A percentile compares a stretch with the other conserved stretches of the same genome.
These are phyloP conservation scores for Fusarium pininemorale DNA, from an alignment of 2,329 filamentous ascomycete species.

Conservation along the genomic window DNA sequence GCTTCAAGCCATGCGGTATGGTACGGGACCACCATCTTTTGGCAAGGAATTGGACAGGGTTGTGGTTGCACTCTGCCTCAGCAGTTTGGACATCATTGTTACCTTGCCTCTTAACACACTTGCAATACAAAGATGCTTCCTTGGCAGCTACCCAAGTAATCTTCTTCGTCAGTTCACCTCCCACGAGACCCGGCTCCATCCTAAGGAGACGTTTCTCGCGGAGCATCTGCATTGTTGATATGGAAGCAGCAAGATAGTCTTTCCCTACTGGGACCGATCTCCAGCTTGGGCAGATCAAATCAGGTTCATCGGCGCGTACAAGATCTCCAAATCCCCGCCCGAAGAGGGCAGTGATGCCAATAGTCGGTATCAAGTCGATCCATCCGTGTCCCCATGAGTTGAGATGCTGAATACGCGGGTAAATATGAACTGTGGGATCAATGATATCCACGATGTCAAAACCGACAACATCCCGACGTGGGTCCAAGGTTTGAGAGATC, in stretches of 20 bases:
- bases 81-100: not conserved
- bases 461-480: constrained; percentile 2
- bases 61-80: not conserved
- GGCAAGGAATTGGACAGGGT: constrained; percentile 12
- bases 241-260: not conserved
- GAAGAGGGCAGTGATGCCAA: constrained; percentile 7
- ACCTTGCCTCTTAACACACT: not conserved
- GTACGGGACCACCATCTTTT: constrained; percentile 11
- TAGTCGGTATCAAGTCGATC: not conserved
- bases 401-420: not conserved
- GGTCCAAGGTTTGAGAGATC: not conserved
- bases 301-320: not conserved
- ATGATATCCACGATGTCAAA: constrained; percentile 8
- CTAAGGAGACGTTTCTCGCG: not conserved
- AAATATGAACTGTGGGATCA: not conserved
- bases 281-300: not conserved
- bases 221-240: constrained; percentile 11
- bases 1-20: not conserved
- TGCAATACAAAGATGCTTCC: not conserved
- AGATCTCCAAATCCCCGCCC: constrained; percentile 1
- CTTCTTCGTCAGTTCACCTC: constrained; percentile 3
- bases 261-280: not conserved
- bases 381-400: constrained; percentile 1
- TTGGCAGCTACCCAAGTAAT: not conserved
- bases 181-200: not conserved